These are phyloP conservation scores for Boletus rufocinnamomeus DNA, from an alignment of 768 basidiomycete genomes.

Conservation along the genomic window DNA sequence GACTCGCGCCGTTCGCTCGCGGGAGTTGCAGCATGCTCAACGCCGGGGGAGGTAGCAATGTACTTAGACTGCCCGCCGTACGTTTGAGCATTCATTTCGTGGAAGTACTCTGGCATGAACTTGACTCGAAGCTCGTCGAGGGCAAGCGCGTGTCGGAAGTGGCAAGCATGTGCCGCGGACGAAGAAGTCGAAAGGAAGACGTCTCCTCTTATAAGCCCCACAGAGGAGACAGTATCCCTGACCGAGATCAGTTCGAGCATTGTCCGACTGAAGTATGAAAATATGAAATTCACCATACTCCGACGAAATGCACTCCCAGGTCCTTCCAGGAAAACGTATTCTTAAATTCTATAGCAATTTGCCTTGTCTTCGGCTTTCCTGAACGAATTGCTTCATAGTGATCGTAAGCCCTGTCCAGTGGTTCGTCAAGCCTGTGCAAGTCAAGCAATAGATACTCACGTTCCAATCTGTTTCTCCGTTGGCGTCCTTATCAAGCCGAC, in stretches of 20 bases:
- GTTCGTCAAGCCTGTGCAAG: neutral
- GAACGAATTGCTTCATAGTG: slow-evolving; percentile 22
- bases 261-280: neutral
- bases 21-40: neutral
- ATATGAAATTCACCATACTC: slow-evolving; percentile 38
- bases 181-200: slow-evolving; percentile 57
- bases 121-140: slow-evolving; percentile 66
- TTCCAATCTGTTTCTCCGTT: slow-evolving; percentile 37
- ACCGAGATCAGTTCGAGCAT: neutral
- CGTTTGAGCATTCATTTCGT: slow-evolving; percentile 30
- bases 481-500: slow-evolving; percentile 35
- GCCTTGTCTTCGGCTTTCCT: slow-evolving; percentile 21
- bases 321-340: slow-evolving; percentile 45
- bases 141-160: slow-evolving; percentile 64
- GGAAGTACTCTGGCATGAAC: slow-evolving; percentile 50
- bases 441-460: slow-evolving; percentile 10
- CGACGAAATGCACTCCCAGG: slow-evolving; percentile 42
- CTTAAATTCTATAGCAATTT: slow-evolving; percentile 40
- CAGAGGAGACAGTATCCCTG: slow-evolving; percentile 71
- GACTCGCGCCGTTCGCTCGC: neutral
- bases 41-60: neutral
- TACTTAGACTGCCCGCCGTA: slow-evolving; percentile 17
- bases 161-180: slow-evolving; percentile 54
- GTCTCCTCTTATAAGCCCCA: slow-evolving; percentile 51
- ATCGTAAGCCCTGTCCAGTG: slow-evolving; percentile 18